phyloP scores from a whole-genome alignment of 306 rosid species.

The Glycine latifolia region DNA sequence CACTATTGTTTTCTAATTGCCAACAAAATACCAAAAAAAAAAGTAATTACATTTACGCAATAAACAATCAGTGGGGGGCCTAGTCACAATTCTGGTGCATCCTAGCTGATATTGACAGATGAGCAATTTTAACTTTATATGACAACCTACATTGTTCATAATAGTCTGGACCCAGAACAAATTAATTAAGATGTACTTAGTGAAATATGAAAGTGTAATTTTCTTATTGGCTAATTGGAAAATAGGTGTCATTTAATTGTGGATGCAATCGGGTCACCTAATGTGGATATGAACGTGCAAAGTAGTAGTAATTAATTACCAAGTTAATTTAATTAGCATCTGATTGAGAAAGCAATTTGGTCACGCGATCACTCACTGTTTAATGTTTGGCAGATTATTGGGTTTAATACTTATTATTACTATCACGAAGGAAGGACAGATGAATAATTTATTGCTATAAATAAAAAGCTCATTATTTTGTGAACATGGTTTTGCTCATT shows the following conservation, averaged over 20 bases:
- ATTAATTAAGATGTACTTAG: no score
- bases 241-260: constrained; percentile 16
- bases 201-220: constrained; percentile 18
- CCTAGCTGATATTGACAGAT: constrained; percentile 50
- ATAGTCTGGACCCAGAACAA: constrained; percentile 49
- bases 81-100: constrained; percentile 45
- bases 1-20: neutral
- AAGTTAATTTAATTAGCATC: neutral
- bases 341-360: neutral
- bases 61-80: constrained; percentile 48
- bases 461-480: constrained; percentile 27
- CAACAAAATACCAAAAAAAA: constrained; percentile 16
- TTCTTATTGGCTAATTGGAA: neutral
- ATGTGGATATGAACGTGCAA: constrained; percentile 32
- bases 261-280: constrained; percentile 38
- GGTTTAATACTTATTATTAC: neutral
- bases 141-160: constrained; percentile 35
- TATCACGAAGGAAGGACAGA: constrained; percentile 32
- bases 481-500: constrained; percentile 51
- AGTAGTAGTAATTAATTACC: constrained; percentile 6
- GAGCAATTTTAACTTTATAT: constrained; percentile 51
- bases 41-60: constrained; percentile 33
- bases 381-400: constrained; percentile 36
- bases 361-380: constrained; percentile 39
- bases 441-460: neutral